Base-by-base conservation (phyloP, 345 rosid genomes). In the Linum tenue region DNA sequence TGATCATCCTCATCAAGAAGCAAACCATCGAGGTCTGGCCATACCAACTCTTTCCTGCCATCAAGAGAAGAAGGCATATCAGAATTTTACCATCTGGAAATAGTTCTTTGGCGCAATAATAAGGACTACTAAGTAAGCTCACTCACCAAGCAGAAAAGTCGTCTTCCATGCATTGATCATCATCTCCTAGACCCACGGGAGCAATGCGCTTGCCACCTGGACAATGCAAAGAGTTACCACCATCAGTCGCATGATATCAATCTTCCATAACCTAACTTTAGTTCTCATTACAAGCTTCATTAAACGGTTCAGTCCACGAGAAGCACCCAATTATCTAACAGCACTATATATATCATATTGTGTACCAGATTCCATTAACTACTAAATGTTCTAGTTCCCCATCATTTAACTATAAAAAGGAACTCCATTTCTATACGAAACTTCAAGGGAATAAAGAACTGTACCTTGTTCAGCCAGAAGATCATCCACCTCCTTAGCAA, bases 101-200 rank as follows among this genome's bases (percentile, higher is more conserved):
- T 48, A 48, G 53, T 8, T 48, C 22, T 44, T n/a, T 36, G 39
- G 59, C 50, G 44, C 43, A 22, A 22, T 59, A 8, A 59, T 65
- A 40, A 60, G 55, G 63, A 4, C 61, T 43, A 70, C n/a, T 59
- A 31, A 63, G 35, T 17, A 14, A 70, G 40, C 15, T 60, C 56
- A 67, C 39, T 40, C 84, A 86, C 96, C 96, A 88, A 37, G 92
- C 87, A 76, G 76, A 55, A 56, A 90, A 94, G 77, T 94, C 99
- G 81, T 94, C 99, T 75, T 94, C 97, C 67, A 94, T 94, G 78
- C 96, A 88, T 76, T 90, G 97, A 74, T 94, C 99, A 80, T 94
- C 99, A 82, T 94, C 99, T 63, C 99, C 99, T 62, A 94, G 86
- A 74, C 97, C 99, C 59, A 94, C 84, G 36, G 81, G 73, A 42